Evolutionary conservation across 495 filamentous ascomycete species (phyloP).

Genomic region (Tetracladium marchalianum): DNA sequence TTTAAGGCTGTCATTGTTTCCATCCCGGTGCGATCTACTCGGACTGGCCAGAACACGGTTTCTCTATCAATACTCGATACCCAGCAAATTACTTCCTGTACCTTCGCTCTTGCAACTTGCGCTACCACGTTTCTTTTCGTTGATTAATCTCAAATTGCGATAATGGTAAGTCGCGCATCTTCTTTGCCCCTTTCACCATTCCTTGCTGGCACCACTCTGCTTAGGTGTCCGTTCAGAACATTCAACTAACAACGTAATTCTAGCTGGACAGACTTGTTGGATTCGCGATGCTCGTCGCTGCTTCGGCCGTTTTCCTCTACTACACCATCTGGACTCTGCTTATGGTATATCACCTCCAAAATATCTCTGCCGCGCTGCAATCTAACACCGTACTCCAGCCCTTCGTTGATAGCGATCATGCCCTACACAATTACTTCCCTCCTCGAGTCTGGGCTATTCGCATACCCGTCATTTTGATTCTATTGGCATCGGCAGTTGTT

Average conservation of each 20-base stretch:
- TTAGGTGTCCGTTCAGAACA: slow-evolving; percentile 7
- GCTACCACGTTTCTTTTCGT: slow-evolving; percentile 13
- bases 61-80: too few species aligned
- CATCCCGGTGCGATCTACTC: not conserved
- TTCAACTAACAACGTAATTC: not conserved
- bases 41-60: too few species aligned
- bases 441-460: slow-evolving; percentile 98
- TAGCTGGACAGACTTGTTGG: slow-evolving; percentile 95
- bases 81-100: too few species aligned
- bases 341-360: slow-evolving; percentile 53
- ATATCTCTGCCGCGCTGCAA: slow-evolving; percentile 4
- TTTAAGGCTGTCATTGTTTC: too few species aligned
- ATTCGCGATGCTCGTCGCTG: slow-evolving; percentile 93
- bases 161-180: slow-evolving; percentile 12
- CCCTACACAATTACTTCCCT: slow-evolving; percentile 89
- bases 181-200: too few species aligned
- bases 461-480: slow-evolving; percentile 90
- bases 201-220: not conserved
- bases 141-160: slow-evolving; percentile 4
- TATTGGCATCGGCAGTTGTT: slow-evolving; percentile 87
- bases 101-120: not conserved
- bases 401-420: slow-evolving; percentile 91
- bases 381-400: slow-evolving; percentile 44
- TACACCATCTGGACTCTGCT: slow-evolving; percentile 97
- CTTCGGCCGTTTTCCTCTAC: slow-evolving; percentile 93